Percentiles rank a stretch among this genome's conserved stretches.
Conservation (phyloP, 371 early-diverging fungal species). For the Quaeritorhiza haematococci region DNA sequence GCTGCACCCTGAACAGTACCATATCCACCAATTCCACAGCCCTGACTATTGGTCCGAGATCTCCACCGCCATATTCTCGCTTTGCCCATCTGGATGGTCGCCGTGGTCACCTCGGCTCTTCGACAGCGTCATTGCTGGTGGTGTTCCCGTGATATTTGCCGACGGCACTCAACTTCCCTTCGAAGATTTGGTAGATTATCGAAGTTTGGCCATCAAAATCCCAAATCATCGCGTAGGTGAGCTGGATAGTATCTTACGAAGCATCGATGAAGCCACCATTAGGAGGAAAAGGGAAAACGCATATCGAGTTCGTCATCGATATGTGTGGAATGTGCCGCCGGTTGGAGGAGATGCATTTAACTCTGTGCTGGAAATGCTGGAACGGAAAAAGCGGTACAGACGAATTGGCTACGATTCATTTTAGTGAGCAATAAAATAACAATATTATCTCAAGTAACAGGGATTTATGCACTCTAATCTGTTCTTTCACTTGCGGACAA, state of each 20-base stretch:
- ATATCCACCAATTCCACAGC: slow-evolving; percentile 9
- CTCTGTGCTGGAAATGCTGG: slow-evolving; percentile 58
- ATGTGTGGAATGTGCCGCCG: slow-evolving; percentile 10
- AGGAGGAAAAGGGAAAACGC: neutral
- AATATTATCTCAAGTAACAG: too few species aligned
- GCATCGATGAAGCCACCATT: neutral
- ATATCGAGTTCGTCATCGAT: neutral
- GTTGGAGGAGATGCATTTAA: neutral
- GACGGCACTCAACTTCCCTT: slow-evolving; percentile 22
- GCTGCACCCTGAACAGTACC: slow-evolving; percentile 5
- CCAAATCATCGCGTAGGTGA: slow-evolving; percentile 7
- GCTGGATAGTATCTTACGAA: slow-evolving; percentile 3
- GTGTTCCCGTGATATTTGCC: slow-evolving; percentile 22
- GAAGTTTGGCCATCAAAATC: slow-evolving; percentile 9
- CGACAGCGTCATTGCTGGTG: slow-evolving; percentile 17
- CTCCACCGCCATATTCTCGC: slow-evolving; percentile 16
- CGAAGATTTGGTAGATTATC: slow-evolving; percentile 18
- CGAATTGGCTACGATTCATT: slow-evolving; percentile 22
- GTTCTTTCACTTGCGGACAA: too few species aligned
- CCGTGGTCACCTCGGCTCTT: slow-evolving; percentile 25
- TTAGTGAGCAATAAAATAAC: too few species aligned
- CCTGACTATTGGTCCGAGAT: slow-evolving; percentile 21
- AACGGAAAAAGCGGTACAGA: slow-evolving; percentile 47
- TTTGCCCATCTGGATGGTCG: slow-evolving; percentile 24
- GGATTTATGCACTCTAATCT: too few species aligned